These are phyloP conservation scores for Vanrija sp. DNA, from an alignment of 1,284 basidiomycete species.

Conservation along the genomic window DNA sequence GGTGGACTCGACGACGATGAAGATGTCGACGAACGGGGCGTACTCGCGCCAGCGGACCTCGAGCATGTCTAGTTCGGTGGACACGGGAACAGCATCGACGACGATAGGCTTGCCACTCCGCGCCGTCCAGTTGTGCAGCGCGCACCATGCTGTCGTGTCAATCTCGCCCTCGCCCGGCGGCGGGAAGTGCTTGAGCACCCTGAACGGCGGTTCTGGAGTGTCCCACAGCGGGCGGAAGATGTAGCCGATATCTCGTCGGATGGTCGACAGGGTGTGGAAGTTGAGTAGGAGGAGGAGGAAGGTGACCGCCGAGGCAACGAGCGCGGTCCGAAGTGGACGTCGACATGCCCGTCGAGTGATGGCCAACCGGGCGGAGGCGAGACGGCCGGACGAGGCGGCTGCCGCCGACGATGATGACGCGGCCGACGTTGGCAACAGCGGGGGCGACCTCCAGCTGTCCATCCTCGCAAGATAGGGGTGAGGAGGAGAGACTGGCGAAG, in stretches of 20 bases:
- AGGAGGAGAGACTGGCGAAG: too few species aligned
- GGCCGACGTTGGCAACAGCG: too few species aligned
- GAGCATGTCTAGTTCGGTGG: slow-evolving; percentile 64
- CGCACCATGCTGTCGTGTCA: slow-evolving; percentile 22
- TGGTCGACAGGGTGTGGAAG: too few species aligned
- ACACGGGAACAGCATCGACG: slow-evolving; percentile 59
- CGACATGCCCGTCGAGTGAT: too few species aligned
- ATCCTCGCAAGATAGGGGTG: too few species aligned
- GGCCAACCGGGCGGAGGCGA: too few species aligned
- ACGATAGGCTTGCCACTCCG: slow-evolving; percentile 9
- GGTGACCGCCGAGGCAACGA: too few species aligned
- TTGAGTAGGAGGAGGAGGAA: too few species aligned
- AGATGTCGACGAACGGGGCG: slow-evolving; percentile 59
- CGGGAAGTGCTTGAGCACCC: slow-evolving; percentile 22
- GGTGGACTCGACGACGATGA: slow-evolving; percentile 65
- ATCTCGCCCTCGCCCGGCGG: background rate
- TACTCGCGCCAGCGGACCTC: slow-evolving; percentile 67
- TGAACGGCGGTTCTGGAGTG: slow-evolving; percentile 12
- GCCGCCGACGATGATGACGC: too few species aligned
- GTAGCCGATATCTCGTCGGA: slow-evolving; percentile 27
- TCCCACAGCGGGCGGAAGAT: slow-evolving; percentile 33
- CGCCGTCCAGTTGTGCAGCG: slow-evolving; percentile 21
- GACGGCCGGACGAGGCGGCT: too few species aligned
- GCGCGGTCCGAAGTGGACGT: too few species aligned
- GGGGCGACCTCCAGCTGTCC: too few species aligned